Base-by-base conservation (phyloP, 2,329 filamentous ascomycete species). In the Trichophyton benhamiae region DNA sequence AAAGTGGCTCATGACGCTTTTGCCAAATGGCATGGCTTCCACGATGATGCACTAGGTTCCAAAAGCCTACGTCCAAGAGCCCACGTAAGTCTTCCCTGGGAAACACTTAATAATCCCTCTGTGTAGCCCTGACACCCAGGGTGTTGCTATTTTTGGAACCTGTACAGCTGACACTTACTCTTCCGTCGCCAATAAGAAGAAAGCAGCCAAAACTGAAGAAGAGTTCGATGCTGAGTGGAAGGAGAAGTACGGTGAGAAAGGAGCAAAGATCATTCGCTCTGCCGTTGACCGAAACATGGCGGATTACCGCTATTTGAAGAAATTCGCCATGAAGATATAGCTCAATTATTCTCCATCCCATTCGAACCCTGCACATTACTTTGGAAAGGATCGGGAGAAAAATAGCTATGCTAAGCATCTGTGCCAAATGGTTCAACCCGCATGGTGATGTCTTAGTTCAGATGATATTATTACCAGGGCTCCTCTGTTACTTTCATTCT, bases 11-110 rank as follows among this genome's bases (percentile, higher is more conserved):
- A 82, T 66, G 80, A 84, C 65, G 86, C 85, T 17, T 97, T 97
- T 76, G 90, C 91, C 76, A 97, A 99, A 78, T 97, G 94, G 94
- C 88, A 86, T 67, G 94, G 94, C 9, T 97, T 95, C 77, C 94
- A 97, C 73, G 88, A 97, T 67, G 94, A 97, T 78, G 94, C 91
- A 13, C 89, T 97, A 68, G 80, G 88, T 67, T 95, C 89, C 71
- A 87, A 81, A 42, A 85, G 85, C 64, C 77, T 99, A 69, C 87
- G 86, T 71, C 83, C 88, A 3, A 71, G 77, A 65, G 61, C 65
- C 59, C 75, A 77, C 63, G 77, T 79, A 72, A 71, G 76, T 68
- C 9, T 33, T 2, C 27, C 20, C 17, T 13, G 17, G 3, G 46
- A 52, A 52, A 22, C 25, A 52, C 22, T 30, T 30, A 30, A 30